A percentile compares a stretch with the other conserved stretches of the same genome.
phyloP scores from a whole-genome alignment of 495 filamentous ascomycete genomes.

The Neurospora sp. region DNA sequence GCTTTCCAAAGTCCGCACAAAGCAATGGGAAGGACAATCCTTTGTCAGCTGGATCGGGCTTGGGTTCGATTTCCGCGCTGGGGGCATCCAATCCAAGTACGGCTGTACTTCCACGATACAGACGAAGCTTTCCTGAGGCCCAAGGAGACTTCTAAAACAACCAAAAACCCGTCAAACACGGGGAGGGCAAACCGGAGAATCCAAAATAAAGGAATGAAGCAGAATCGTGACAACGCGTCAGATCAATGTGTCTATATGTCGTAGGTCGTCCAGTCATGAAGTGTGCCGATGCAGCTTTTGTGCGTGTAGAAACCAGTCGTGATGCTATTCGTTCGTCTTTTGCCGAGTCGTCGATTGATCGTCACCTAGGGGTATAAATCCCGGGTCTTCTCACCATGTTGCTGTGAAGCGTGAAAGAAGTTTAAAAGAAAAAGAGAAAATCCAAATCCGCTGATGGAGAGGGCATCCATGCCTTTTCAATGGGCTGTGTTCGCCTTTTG shows the following conservation, averaged over 20 bases:
- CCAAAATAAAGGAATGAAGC: background rate
- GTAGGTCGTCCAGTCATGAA: background rate
- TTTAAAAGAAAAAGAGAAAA: conserved; percentile 29
- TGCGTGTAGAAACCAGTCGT: background rate
- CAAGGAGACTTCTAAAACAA: background rate
- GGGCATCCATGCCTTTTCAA: background rate
- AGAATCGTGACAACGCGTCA: conserved; percentile 7
- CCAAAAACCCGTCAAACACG: background rate
- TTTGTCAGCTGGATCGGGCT: background rate
- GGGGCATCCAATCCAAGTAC: background rate
- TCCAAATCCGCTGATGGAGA: background rate
- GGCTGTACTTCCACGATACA: background rate
- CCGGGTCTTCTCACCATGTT: conserved; percentile 16
- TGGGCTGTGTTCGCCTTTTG: background rate
- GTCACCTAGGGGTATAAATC: conserved; percentile 19
- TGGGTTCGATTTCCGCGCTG: background rate
- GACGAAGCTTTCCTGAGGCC: background rate
- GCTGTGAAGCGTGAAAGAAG: conserved; percentile 41
- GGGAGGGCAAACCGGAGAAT: background rate
- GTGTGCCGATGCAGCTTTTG: background rate
- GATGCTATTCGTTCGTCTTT: background rate
- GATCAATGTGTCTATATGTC: conserved; percentile 1
- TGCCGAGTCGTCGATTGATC: conserved; percentile 4
- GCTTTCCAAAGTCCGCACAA: background rate
- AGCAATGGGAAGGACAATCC: background rate